Evolutionary conservation across 1,139 yeast species (phyloP).

Genomic region (Taiozyma sp.): DNA sequence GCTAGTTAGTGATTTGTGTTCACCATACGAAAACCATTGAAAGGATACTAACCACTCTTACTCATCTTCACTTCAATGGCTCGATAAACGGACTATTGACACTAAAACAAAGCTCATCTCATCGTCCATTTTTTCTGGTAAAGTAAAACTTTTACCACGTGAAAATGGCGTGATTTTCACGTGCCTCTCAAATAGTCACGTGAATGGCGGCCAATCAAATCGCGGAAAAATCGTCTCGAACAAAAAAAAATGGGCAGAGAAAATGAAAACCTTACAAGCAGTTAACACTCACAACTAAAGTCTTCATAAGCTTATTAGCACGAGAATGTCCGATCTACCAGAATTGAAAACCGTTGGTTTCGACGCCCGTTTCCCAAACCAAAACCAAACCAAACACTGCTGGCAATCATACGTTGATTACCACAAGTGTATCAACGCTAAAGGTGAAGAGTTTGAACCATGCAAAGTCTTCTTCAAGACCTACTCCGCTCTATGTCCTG

Average conservation of each 20-base stretch:
- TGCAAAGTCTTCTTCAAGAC: conserved; percentile 94
- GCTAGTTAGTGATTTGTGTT: neutral
- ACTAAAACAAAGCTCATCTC: neutral
- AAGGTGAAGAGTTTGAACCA: conserved; percentile 98
- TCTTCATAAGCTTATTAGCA: neutral
- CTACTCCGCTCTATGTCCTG: conserved; percentile 87
- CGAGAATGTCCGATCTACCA: conserved; percentile 22
- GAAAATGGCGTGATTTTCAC: neutral
- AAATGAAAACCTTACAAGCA: neutral
- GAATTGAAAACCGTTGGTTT: conserved; percentile 76
- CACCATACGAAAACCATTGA: neutral
- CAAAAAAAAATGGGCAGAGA: neutral
- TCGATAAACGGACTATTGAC: neutral
- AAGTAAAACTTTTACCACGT: neutral
- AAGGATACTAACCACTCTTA: neutral
- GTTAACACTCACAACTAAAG: neutral
- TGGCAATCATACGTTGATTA: conserved; percentile 97
- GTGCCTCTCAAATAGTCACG: neutral
- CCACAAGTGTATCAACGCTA: conserved; percentile 93
- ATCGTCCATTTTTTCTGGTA: neutral
- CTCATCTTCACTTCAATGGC: neutral
- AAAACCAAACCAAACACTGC: conserved; percentile 97
- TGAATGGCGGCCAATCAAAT: neutral
- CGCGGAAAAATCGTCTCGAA: neutral
- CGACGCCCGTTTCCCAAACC: conserved; percentile 94